Evolutionary conservation across 331 rosid genomes (phyloP), one percentile per base, ranked within the genome.

Genomic region (Dryas integrifolia): DNA sequence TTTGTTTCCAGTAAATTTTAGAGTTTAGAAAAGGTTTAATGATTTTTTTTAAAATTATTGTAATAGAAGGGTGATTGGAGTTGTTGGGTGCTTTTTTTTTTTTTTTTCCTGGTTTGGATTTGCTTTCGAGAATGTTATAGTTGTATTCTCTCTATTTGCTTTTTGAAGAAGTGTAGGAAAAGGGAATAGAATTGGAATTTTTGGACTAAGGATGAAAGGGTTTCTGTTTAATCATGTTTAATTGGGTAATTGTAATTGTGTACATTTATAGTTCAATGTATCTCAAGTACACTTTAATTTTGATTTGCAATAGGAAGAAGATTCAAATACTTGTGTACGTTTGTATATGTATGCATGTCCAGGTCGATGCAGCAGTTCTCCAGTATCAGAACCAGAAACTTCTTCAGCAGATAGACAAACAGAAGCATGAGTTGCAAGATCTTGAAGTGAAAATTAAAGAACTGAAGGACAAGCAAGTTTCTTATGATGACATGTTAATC

Each of bases 341-440:
- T 56, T 61, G 6, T 44, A 35, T 51, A 21, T 39, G 51, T 75
- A 39, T 53, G 52, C 26, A 44, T n/a, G 45, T 69, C 69, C 90
- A 91, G 98, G 92, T 86, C 68, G 96, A 95, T 79, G 91, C 95
- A 16, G 78, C 85, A 35, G 86, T 79, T 57, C 92, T 95, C 50
- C 96, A 95, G 63, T 76, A 77, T 75, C 93, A 91, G 78, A 95
- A 94, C 72, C 97, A 95, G 84, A 87, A 82, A 72, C 96, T 95
- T 65, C 91, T 82, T 83, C 96, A 86, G 74, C 89, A 86, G 85
- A 88, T 80, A 66, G 92, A 91, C 38, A 35, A 58, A 45, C 92
- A 95, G 70, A 95, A 89, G 81, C 85, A 85, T 8, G 90, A 86
- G 73, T 79, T 95, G 85, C 93, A 80, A 58, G 90, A 83, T 30